These are phyloP conservation scores for Globisporangium paroecandrum DNA, from an alignment of 352 stramenopile genomes.

Conservation along the genomic window DNA sequence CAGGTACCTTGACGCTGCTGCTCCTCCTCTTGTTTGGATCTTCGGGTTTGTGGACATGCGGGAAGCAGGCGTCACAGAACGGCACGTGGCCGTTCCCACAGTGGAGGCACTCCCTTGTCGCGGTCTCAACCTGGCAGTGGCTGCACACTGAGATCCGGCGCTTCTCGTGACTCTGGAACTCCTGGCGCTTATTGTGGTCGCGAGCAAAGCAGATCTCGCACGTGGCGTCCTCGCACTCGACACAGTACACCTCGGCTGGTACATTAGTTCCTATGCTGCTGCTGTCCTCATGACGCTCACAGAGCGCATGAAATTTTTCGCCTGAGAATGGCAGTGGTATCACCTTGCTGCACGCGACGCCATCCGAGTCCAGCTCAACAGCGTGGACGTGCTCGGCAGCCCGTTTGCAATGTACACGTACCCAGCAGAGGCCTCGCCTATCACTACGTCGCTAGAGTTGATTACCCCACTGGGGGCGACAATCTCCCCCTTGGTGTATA, in stretches of 20 bases:
- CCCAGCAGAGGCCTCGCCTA: slow-evolving; percentile 32
- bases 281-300: slow-evolving; percentile 60
- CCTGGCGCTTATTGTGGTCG: slow-evolving; percentile 48
- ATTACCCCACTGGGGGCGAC: slow-evolving; percentile 25
- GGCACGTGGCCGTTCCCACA: slow-evolving; percentile 63
- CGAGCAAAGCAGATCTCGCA: slow-evolving; percentile 56
- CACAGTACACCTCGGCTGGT: slow-evolving; percentile 52
- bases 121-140: slow-evolving; percentile 52
- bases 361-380: slow-evolving; percentile 44
- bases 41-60: slow-evolving; percentile 36
- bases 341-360: slow-evolving; percentile 40
- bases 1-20: background rate
- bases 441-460: slow-evolving; percentile 53
- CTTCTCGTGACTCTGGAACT: slow-evolving; percentile 42
- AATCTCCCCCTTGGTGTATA: slow-evolving; percentile 23
- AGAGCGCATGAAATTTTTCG: slow-evolving; percentile 67
- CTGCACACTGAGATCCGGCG: slow-evolving; percentile 40
- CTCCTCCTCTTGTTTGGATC: background rate
- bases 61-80: slow-evolving; percentile 68
- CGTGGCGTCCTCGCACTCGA: slow-evolving; percentile 71
- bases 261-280: slow-evolving; percentile 13
- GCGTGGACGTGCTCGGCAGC: slow-evolving; percentile 33
- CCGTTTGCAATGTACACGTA: slow-evolving; percentile 64
- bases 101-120: slow-evolving; percentile 58
- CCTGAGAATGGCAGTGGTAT: slow-evolving; percentile 64